Evolutionary conservation across 768 basidiomycete species (phyloP), one percentile per base, ranked within the genome.

Genomic region (Mycena galericulata): DNA sequence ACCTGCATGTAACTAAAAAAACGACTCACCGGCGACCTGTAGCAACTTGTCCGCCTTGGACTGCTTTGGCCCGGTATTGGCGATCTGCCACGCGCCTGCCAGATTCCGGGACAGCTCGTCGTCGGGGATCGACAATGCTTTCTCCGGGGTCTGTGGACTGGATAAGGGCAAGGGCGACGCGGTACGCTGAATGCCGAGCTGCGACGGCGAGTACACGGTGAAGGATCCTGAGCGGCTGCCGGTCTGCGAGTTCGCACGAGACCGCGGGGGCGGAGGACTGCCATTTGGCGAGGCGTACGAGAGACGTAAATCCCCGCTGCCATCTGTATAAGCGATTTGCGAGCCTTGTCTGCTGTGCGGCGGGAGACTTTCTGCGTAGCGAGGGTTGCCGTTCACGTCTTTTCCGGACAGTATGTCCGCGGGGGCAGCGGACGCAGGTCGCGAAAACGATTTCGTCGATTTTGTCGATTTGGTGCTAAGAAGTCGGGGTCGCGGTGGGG

Each of bases 51-150:
- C 70, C 18, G 34, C 51, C 29, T 58, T 68, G 15, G 70, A 71
- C 12, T 45, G 38, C 20, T 63, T 71, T 8, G 70, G 70, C 32
- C 57, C 70, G 24, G 70, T 71, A 38, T 62, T 71, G 27, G 70
- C 70, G 53, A 51, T 29, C 34, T 61, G 22, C 70, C 70, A 71
- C 7, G 70, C 70, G 1, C 58, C 70, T 20, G 70, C 70, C 4
- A 71, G 53, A 30, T 40, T 53, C 24, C 63, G 62, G 3, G 70
- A 68, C 18, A 71, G 32, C 5, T 71, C 70, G 43, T 71, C 70
- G 29, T 67, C 59, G 30, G 70, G 70, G n/a, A 30, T 29, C 18
- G 65, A 22, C 11, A 61, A 2, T 36, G 58, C n/a, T n/a, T n/a
- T n/a, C n/a, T 56, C 55, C 0, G 24, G 22, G 40, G 11, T 43